Evolutionary conservation across 805 yeast species (phyloP).

Genomic region (Starmerella sp.): DNA sequence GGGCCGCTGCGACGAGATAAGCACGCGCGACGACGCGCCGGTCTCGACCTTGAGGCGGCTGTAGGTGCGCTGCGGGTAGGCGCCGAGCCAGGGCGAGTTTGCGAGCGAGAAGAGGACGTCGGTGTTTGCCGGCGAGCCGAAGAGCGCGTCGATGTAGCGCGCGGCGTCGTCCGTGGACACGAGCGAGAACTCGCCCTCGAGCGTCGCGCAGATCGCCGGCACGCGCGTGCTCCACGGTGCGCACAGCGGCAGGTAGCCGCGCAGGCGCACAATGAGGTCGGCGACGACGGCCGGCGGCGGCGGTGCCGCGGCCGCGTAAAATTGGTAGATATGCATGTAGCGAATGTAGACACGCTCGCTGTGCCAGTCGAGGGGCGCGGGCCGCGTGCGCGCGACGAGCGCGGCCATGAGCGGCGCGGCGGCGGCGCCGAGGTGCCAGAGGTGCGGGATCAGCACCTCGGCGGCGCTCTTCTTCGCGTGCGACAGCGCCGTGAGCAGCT

Average conservation of each 20-base stretch:
- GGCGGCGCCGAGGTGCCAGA: constrained; percentile 14
- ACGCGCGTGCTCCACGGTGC: constrained; percentile 9
- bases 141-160: background rate
- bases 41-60: constrained; percentile 6
- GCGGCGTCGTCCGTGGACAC: background rate
- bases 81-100: constrained; percentile 18
- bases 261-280: constrained; percentile 2
- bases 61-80: constrained; percentile 15
- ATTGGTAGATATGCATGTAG: constrained; percentile 12
- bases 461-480: constrained; percentile 4
- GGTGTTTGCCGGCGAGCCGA: background rate
- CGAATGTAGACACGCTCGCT: background rate
- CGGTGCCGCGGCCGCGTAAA: background rate
- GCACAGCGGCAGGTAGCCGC: constrained; percentile 12
- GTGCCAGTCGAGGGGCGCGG: constrained; percentile 5
- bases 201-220: constrained; percentile 14
- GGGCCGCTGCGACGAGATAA: constrained; percentile 10
- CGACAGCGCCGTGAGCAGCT: constrained; percentile 8
- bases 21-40: background rate
- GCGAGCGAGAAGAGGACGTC: constrained; percentile 7
- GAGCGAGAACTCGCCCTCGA: constrained; percentile 17
- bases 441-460: constrained; percentile 9
- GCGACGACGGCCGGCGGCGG: constrained; percentile 3
- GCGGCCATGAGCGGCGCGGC: constrained; percentile 8
- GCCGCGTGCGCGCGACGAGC: background rate